Evolutionary conservation across 345 rosid species (phyloP).

Genomic region (Odontarrhena argentea): DNA sequence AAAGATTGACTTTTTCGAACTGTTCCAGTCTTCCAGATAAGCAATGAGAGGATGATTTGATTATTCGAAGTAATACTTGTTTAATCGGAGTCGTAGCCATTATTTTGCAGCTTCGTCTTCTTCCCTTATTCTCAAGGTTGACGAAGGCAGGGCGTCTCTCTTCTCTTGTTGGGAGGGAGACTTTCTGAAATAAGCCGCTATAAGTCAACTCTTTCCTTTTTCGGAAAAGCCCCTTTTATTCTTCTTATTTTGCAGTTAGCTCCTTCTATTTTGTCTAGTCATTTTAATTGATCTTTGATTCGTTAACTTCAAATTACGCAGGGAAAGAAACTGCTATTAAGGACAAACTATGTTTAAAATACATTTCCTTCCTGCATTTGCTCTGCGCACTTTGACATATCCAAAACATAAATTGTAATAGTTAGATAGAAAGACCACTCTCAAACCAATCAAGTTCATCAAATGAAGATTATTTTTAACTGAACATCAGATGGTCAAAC

Average conservation of each 20-base stretch:
- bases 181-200: background rate
- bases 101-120: constrained; percentile 15
- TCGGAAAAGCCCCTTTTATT: background rate
- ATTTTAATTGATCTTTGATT: no score
- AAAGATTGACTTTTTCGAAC: constrained; percentile 29
- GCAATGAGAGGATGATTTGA: background rate
- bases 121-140: constrained; percentile 7
- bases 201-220: constrained; percentile 18
- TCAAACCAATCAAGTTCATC: constrained; percentile 22
- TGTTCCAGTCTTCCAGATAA: constrained; percentile 32
- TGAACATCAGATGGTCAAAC: constrained; percentile 24
- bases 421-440: constrained; percentile 7
- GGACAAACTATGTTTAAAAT: background rate
- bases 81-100: constrained; percentile 35
- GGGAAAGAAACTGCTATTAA: no score
- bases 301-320: no score
- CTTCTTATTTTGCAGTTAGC: constrained; percentile 12
- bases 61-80: background rate
- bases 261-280: background rate
- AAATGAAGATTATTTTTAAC: constrained; percentile 8
- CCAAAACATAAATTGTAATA: constrained; percentile 17
- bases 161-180: background rate
- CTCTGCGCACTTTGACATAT: constrained; percentile 6
- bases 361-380: no score
- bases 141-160: background rate